phyloP scores from a whole-genome alignment of 2,329 filamentous ascomycete genomes.

The Hymenoscyphus linearis region DNA sequence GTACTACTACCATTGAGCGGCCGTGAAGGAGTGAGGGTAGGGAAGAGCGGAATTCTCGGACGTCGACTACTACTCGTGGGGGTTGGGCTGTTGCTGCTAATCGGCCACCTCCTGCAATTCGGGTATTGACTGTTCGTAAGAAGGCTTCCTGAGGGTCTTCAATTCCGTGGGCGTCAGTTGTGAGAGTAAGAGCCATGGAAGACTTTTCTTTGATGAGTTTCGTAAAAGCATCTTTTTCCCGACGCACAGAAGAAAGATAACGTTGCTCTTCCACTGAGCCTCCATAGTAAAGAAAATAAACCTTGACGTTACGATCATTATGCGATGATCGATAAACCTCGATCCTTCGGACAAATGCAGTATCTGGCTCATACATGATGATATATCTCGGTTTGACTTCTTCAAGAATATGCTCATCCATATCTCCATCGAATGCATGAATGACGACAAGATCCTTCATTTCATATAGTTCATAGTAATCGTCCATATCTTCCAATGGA shows the following conservation, averaged over 20 bases:
- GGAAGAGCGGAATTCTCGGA: conserved; percentile 91
- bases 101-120: conserved; percentile 88
- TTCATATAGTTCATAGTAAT: conserved; percentile 86
- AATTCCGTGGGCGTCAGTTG: conserved; percentile 59
- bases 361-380: conserved; percentile 97
- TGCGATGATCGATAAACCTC: conserved; percentile 97
- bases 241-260: conserved; percentile 82
- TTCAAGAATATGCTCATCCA: conserved; percentile 94
- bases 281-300: conserved; percentile 96
- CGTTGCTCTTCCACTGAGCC: conserved; percentile 93
- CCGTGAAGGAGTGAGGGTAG: conserved; percentile 88
- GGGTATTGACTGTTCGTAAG: conserved; percentile 89
- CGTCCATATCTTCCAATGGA: conserved; percentile 83
- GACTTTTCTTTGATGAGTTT: conserved; percentile 91
- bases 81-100: conserved; percentile 79
- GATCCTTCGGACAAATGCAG: conserved; percentile 87
- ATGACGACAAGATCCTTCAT: conserved; percentile 85
- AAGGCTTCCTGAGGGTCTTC: conserved; percentile 88
- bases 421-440: conserved; percentile 91
- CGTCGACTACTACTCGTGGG: conserved; percentile 87
- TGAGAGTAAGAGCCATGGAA: conserved; percentile 85
- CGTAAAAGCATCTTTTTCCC: conserved; percentile 95
- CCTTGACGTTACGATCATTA: conserved; percentile 78
- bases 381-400: conserved; percentile 91
- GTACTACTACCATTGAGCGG: conserved; percentile 79